Conservation (phyloP, 108 stramenopile species). For the Pseudonitzschia pungens region DNA sequence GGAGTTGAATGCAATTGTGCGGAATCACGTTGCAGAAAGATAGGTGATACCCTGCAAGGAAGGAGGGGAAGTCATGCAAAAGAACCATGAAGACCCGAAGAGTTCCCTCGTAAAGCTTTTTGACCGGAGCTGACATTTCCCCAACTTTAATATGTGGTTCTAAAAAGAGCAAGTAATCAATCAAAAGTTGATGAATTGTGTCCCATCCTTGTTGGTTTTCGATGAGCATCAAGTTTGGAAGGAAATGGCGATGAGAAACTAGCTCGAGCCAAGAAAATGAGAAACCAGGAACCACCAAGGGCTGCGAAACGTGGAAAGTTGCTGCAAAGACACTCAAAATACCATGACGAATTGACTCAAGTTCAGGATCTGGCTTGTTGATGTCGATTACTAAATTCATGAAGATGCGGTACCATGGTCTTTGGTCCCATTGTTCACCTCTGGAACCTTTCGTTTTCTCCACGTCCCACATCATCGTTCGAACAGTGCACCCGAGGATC, state of each 20-base stretch:
- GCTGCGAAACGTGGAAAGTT: conserved; percentile 94
- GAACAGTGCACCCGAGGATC: conserved; percentile 79
- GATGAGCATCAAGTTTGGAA: conserved; percentile 90
- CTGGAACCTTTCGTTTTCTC: conserved; percentile 42
- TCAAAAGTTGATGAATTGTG: conserved; percentile 92
- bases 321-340: conserved; percentile 90
- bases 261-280: conserved; percentile 99
- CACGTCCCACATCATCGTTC: conserved; percentile 79
- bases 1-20: conserved; percentile 95
- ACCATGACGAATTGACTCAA: conserved; percentile 71
- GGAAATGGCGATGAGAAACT: conserved; percentile 93
- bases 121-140: conserved; percentile 83
- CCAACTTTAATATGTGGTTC: conserved; percentile 87
- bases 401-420: conserved; percentile 97
- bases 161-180: conserved; percentile 92
- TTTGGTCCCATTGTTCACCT: conserved; percentile 79
- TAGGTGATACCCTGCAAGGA: conserved; percentile 93
- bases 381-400: conserved; percentile 93
- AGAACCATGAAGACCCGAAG: conserved; percentile 95
- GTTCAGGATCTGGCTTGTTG: conserved; percentile 77
- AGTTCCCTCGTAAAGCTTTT: conserved; percentile 95
- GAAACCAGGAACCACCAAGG: conserved; percentile 93
- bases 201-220: conserved; percentile 93
- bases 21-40: conserved; percentile 98
- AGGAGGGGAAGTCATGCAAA: conserved; percentile 98